Percentiles rank a stretch among this genome's conserved stretches.
These are phyloP conservation scores for Coemansia sp. DNA, from an alignment of 192 early-diverging fungal species.

Conservation along the genomic window DNA sequence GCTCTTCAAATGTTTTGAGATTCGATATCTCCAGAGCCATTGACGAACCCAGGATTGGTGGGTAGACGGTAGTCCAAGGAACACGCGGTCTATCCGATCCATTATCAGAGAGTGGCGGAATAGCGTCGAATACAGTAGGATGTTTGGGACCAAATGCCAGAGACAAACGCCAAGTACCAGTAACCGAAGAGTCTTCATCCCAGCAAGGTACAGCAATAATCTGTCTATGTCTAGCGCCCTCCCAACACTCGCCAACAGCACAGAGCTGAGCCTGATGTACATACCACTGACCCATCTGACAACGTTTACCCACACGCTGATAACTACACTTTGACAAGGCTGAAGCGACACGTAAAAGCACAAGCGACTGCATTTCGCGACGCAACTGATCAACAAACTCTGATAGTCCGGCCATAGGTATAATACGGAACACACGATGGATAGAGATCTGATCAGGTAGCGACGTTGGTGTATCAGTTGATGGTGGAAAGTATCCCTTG, in stretches of 20 bases:
- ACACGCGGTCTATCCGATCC: not conserved
- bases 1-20: conserved; percentile 37
- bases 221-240: conserved; percentile 40
- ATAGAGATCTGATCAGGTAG: conserved; percentile 31
- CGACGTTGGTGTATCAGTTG: not conserved
- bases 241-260: conserved; percentile 52
- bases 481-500: conserved; percentile 47
- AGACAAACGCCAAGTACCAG: conserved; percentile 23
- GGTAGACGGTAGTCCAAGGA: conserved; percentile 48
- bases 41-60: conserved; percentile 10
- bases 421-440: conserved; percentile 49
- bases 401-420: conserved; percentile 28
- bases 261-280: conserved; percentile 58
- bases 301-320: conserved; percentile 12
- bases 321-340: conserved; percentile 34
- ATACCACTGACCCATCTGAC: conserved; percentile 52
- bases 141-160: conserved; percentile 56
- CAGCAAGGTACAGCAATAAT: conserved; percentile 51
- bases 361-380: conserved; percentile 46
- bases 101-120: not conserved
- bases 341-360: conserved; percentile 42
- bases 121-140: conserved; percentile 29
- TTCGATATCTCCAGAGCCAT: conserved; percentile 1
- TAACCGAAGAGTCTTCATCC: not conserved
- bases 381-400: conserved; percentile 54